Base-by-base conservation (phyloP, 2,329 filamentous ascomycete genomes). In the Harringtonia lauricola region DNA sequence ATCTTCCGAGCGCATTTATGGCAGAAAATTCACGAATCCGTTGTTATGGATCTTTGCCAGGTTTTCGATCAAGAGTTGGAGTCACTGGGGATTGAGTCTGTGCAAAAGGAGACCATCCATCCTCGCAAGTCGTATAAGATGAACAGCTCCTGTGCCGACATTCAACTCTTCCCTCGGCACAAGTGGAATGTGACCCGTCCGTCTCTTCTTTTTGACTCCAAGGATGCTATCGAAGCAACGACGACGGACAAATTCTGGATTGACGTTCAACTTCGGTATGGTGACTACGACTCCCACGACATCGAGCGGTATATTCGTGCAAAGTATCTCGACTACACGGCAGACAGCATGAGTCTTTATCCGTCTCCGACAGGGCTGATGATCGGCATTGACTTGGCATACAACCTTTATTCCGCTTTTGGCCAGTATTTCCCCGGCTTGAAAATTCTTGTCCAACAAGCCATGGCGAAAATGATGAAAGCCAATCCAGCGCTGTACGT, bases 391-490 rank as follows among this genome's bases (percentile, higher is more conserved):
- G 92, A 98, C 66, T 73, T 98, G 56, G 90, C 92, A 0, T 98
- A 98, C 73, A 98, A 98, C 62, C 68, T 98, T 34, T 96, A 96
- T 69, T 96, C 92, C 8, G 92, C 92, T 0, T 98, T 95, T 55
- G 92, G 92, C 41, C 90, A 95, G 67, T 98, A 95, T 69, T 98
- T 98, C 79, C 92, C 92, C 39, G 92, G 92, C 58, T 68, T 98
- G 49, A 98, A 98, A 72, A 84, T 88, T 39, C 76, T 98, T 21
- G 72, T 98, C 22, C 94, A 98, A 64, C 90, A 96, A 62, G 92
- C 94, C 7, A 98, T 98, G 94, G 88, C 88, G 39, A 98, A 98
- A 79, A 80, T 98, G 60, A 98, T 98, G 92, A 98, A 98, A 67
- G 90, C 92, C 31, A 98, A 98, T 58, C 92, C 92, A 15, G 92